Conservation (phyloP, 1,284 basidiomycete species). For the Apiotrichum sp. region DNA sequence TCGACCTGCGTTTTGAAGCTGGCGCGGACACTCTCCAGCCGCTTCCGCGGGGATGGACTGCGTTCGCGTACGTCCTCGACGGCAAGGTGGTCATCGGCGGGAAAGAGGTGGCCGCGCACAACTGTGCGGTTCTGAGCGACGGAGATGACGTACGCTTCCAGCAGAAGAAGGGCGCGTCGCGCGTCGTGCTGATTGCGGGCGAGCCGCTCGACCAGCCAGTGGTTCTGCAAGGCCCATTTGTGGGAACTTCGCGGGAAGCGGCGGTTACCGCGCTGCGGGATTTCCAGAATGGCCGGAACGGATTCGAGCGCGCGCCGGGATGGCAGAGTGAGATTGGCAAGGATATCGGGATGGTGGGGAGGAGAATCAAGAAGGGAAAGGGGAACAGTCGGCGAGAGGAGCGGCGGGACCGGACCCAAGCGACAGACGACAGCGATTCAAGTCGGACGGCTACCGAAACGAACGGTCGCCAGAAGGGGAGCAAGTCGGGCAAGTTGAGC, state of each 20-base stretch:
- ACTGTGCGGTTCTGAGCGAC: constrained; percentile 59
- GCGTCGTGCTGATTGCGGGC: constrained; percentile 72
- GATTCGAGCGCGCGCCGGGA: constrained; percentile 80
- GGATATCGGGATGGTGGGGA: background rate
- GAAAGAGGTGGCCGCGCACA: constrained; percentile 54
- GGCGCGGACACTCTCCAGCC: constrained; percentile 70
- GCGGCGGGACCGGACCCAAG: too few relatives aligned
- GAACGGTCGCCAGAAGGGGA: too few relatives aligned
- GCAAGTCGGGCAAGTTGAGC: too few relatives aligned
- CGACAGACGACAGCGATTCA: too few relatives aligned
- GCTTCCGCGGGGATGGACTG: constrained; percentile 74
- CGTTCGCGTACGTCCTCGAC: constrained; percentile 67
- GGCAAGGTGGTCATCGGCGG: constrained; percentile 56
- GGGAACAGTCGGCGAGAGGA: too few relatives aligned
- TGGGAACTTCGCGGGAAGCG: constrained; percentile 72
- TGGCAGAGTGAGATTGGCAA: constrained; percentile 79
- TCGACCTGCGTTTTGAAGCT: constrained; percentile 69
- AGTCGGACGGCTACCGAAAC: too few relatives aligned
- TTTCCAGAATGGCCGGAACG: constrained; percentile 71
- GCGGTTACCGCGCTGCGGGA: constrained; percentile 77
- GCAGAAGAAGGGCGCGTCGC: constrained; percentile 22
- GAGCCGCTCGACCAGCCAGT: constrained; percentile 85
- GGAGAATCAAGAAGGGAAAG: background rate
- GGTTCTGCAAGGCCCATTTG: constrained; percentile 56
- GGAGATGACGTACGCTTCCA: constrained; percentile 41